Evolutionary conservation across 495 filamentous ascomycete species (phyloP).

Genomic region (Cairneyella variabilis): DNA sequence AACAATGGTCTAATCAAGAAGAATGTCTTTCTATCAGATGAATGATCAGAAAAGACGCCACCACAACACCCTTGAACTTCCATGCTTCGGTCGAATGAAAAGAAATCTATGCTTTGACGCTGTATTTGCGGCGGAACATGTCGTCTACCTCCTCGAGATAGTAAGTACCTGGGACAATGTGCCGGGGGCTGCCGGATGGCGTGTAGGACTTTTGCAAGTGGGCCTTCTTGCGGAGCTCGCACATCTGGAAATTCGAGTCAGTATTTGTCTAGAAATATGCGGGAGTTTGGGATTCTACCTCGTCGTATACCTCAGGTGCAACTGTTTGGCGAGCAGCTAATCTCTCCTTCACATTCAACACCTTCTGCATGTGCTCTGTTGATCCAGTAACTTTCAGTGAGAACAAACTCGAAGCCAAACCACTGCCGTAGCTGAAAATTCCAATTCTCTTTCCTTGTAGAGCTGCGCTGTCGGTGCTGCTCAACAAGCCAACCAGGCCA

Average conservation of each 20-base stretch:
- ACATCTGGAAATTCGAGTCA: conserved; percentile 59
- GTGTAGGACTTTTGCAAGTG: conserved; percentile 90
- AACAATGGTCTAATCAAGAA: conserved; percentile 14
- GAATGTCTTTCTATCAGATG: not conserved
- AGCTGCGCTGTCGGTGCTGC: conserved; percentile 61
- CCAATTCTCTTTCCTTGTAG: conserved; percentile 83
- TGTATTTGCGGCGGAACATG: conserved; percentile 91
- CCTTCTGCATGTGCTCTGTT: conserved; percentile 70
- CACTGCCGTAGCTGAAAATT: conserved; percentile 94
- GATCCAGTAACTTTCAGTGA: conserved; percentile 79
- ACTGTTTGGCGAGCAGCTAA: conserved; percentile 69
- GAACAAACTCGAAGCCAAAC: conserved; percentile 86
- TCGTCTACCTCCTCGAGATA: conserved; percentile 88
- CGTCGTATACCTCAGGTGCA: conserved; percentile 80
- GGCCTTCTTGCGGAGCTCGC: conserved; percentile 86
- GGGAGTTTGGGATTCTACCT: conserved; percentile 26
- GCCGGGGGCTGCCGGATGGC: conserved; percentile 72
- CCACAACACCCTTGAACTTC: not conserved
- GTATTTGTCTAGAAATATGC: not conserved
- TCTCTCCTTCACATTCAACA: conserved; percentile 74
- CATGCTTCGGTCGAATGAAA: not conserved
- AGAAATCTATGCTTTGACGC: conserved; percentile 71
- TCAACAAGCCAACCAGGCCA: conserved; percentile 72
- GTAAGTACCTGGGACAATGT: conserved; percentile 75
- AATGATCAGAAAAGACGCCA: not conserved